Percentiles rank a stretch among this genome's conserved stretches.
These are phyloP conservation scores for Citropsis articulata DNA, from an alignment of 345 rosid species.

Conservation along the genomic window DNA sequence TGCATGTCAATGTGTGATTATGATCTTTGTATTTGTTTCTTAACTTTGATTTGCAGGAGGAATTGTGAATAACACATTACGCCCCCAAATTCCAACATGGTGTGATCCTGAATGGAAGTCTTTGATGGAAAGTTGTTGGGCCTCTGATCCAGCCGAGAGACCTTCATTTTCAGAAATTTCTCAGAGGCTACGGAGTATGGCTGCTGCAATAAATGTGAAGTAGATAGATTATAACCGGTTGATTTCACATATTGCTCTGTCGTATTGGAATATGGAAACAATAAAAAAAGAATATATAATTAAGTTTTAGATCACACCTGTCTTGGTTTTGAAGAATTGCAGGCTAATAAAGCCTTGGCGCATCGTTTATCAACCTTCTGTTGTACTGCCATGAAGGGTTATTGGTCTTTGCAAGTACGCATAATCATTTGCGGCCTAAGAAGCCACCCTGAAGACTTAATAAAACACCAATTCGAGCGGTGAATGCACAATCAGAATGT, in stretches of 20 bases:
- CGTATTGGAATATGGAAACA: slow-evolving; percentile 16
- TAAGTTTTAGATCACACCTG: slow-evolving; percentile 17
- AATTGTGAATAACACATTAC: slow-evolving; percentile 86
- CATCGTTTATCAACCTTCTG: slow-evolving; percentile 13
- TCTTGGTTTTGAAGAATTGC: slow-evolving; percentile 16
- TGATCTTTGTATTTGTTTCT: neutral
- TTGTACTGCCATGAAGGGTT: slow-evolving; percentile 20
- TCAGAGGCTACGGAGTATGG: slow-evolving; percentile 89
- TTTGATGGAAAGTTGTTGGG: slow-evolving; percentile 92
- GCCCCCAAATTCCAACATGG: slow-evolving; percentile 92
- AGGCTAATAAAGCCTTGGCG: slow-evolving; percentile 34
- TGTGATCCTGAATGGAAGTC: slow-evolving; percentile 98
- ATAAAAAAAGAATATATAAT: slow-evolving; percentile 11
- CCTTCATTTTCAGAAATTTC: slow-evolving; percentile 94
- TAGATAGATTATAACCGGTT: slow-evolving; percentile 26
- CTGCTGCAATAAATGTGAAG: slow-evolving; percentile 88
- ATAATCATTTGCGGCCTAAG: slow-evolving; percentile 13
- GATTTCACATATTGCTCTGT: slow-evolving; percentile 14
- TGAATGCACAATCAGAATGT: slow-evolving; percentile 25
- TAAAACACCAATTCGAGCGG: slow-evolving; percentile 4
- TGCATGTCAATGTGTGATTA: neutral
- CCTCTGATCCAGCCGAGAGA: slow-evolving; percentile 81
- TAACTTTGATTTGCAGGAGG: slow-evolving; percentile 56
- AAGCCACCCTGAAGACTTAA: slow-evolving; percentile 16
- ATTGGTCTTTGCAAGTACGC: slow-evolving; percentile 2